phyloP scores from a whole-genome alignment of 306 rosid genomes.

The apple (Malus domestica) region ASM211411v1 NC_041803.1:24546501-24547000 shows the following conservation, averaged over 20 bases:
- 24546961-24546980: conserved; percentile 31
- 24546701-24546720: conserved; percentile 32
- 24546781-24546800: background rate
- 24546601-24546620: background rate
- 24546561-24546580: background rate
- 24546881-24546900: conserved; percentile 30
- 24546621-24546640: conserved; percentile 25
- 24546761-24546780: conserved; percentile 1
- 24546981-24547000: conserved; percentile 28
- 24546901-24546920: conserved; percentile 13
- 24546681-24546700: conserved; percentile 33
- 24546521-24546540: background rate
- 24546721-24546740: conserved; percentile 15
- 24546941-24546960: conserved; percentile 28
- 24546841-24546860: conserved; percentile 19
- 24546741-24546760: conserved; percentile 31
- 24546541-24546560: background rate
- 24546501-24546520: too few relatives aligned
- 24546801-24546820: background rate
- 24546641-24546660: conserved; percentile 42
- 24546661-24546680: conserved; percentile 43
- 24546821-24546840: conserved; percentile 20
- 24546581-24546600: background rate
- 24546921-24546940: conserved; percentile 16
- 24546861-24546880: conserved; percentile 19